phyloP scores from a whole-genome alignment of 371 early-diverging fungal species.

The Haplosporangium sp. region DNA sequence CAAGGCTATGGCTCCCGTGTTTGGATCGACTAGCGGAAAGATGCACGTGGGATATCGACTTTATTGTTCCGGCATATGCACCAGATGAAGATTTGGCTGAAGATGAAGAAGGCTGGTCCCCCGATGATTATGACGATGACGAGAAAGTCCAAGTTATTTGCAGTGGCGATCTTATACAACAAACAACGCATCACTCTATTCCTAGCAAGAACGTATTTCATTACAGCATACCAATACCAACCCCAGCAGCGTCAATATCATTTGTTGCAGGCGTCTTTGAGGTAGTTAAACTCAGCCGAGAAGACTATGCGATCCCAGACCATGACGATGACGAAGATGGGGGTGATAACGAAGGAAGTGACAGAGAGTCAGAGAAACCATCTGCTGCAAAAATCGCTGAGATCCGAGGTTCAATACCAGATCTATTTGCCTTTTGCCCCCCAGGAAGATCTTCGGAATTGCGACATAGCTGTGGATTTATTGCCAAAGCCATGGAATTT shows the following conservation, averaged over 20 bases:
- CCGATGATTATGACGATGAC: conserved; percentile 58
- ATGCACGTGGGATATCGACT: conserved; percentile 90
- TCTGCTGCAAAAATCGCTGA: conserved; percentile 9
- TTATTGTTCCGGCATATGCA: conserved; percentile 74
- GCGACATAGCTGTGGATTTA: conserved; percentile 71
- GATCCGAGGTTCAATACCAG: conserved; percentile 57
- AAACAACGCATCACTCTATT: conserved; percentile 27
- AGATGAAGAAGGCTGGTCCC: conserved; percentile 61
- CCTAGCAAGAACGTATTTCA: conserved; percentile 37
- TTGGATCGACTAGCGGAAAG: conserved; percentile 80
- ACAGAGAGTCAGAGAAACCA: conserved; percentile 46
- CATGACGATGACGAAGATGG: conserved; percentile 62
- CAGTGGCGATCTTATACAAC: conserved; percentile 80
- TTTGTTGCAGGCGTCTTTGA: conserved; percentile 53
- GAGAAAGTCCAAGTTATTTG: conserved; percentile 78
- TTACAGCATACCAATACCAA: conserved; percentile 40
- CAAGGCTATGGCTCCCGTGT: conserved; percentile 92
- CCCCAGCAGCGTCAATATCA: conserved; percentile 46
- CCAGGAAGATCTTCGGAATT: conserved; percentile 70
- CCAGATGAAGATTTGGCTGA: conserved; percentile 52
- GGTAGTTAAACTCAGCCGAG: conserved; percentile 56
- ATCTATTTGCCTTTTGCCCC: conserved; percentile 77
- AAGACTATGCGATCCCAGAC: conserved; percentile 60
- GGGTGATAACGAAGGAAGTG: conserved; percentile 45
- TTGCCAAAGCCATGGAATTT: conserved; percentile 85